Base-by-base conservation (phyloP, 441 rosid genomes). In the Capsella rubella region DNA sequence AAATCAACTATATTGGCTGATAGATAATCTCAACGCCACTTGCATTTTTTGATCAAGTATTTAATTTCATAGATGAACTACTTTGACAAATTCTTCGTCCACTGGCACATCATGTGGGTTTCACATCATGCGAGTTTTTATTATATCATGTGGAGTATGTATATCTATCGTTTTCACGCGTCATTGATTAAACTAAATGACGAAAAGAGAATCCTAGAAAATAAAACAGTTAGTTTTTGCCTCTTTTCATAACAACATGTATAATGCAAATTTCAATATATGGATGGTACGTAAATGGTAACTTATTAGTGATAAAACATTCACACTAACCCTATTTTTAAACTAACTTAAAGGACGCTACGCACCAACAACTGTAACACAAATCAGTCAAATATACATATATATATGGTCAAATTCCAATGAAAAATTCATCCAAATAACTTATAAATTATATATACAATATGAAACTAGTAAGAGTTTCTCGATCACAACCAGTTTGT, bases 31-130 rank as follows among this genome's bases (percentile, higher is more conserved):
- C 67, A 50, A 70, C 6, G 47, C 49, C 16, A 59, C 58, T 46
- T 29, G 53, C 31, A 16, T 4, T 16, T 3, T 67, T 7, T 28
- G 16, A 0, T 16, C 4, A 16, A 18, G 52, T 16, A 21, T 16
- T 47, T 8, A 45, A 49, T 16, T 9, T 9, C 9, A 49, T 18
- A 49, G 29, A 32, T 13, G 6, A 72, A 53, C 29, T 52, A 43
- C 39, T 72, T 72, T 72, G 69, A 72, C 40, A 31, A 62, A 46
- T 15, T 45, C 51, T 53, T 27, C 29, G 32, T 73, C 71, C n/a
- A 42, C 5, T 63, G 12, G 42, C 68, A 32, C 6, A 25, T 12
- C 51, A 55, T 73, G 71, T 64, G 57, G 18, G 25, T 18, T 49
- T 15, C 27, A 46, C 2, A 13, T 43, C 49, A 53, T 72, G 69